Base-by-base conservation (phyloP, 345 rosid genomes). In the Linum usitatissimum region DNA sequence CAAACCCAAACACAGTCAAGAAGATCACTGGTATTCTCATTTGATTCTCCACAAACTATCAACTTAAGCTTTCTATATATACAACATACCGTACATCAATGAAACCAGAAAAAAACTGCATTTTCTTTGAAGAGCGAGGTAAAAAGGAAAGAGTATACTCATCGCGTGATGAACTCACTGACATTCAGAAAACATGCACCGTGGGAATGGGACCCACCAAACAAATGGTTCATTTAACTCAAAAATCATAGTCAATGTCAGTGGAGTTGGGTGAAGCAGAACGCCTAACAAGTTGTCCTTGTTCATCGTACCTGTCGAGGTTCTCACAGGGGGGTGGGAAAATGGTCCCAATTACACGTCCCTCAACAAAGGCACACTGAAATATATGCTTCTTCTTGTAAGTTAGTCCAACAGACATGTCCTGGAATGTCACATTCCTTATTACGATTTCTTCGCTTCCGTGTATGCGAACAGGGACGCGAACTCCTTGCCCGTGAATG, bases 351-450 rank as follows among this genome's bases (percentile, higher is more conserved):
- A 85, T 80, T 21, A 92, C 97, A 3, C 86, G 96, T 36, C 96
- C 98, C 40, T 86, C 81, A 18, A 92, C 83, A 14, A 83, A 89
- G 3, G 94, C 94, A 34, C 98, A 92, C 77, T 92, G 98, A 63
- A 92, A 92, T 23, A 87, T 83, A 38, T 90, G 98, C 59, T 92
- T 89, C 75, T 92, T 92, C 85, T 92, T 92, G 77, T 89, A 87
- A 3, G 94, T 85, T 75, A 83, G 64, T 34, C 98, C 98, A 13
- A 92, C 91, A 0, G 93, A 89, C 93, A 92, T 85, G 60, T 87
- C 96, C 67, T 66, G 81, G 58, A 92, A 89, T 9, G 90, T 84
- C 51, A 92, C 84, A 31, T 92, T 92, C 60, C 75, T 87, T 14
- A 92, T 73, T 0, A 93, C 91, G 59, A 92, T 92, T 73, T 84